phyloP scores from a whole-genome alignment of 164 flowering plant species.

The Chloranthus sessilifolius region DNA sequence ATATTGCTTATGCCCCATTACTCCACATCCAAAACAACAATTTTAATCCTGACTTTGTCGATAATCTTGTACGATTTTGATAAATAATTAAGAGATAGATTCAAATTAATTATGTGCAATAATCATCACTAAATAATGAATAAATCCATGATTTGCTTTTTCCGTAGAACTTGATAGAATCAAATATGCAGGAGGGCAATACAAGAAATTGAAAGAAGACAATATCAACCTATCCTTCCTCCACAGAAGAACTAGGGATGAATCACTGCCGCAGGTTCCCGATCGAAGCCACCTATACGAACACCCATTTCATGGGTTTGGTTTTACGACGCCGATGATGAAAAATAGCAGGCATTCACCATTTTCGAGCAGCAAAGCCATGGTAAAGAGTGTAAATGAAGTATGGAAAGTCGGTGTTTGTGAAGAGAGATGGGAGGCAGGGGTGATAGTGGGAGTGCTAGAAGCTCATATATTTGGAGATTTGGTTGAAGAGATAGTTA shows the following conservation, averaged over 20 bases:
- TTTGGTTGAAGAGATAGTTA: constrained; percentile 53
- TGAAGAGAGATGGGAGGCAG: constrained; percentile 58
- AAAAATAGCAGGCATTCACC: constrained; percentile 3
- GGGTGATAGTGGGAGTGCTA: constrained; percentile 53
- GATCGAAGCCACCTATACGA: constrained; percentile 5
- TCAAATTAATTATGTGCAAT: too few species aligned
- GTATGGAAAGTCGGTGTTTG: constrained; percentile 48
- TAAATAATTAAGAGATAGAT: too few species aligned
- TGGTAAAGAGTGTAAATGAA: constrained; percentile 52
- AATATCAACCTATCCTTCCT: constrained; percentile 11
- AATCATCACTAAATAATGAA: too few species aligned
- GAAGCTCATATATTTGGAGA: constrained; percentile 54
- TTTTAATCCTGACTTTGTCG: too few species aligned
- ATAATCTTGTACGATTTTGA: too few species aligned
- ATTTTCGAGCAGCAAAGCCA: constrained; percentile 35
- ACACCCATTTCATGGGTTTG: neutral
- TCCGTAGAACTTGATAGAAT: too few species aligned
- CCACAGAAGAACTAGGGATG: constrained; percentile 18
- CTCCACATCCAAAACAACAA: too few species aligned
- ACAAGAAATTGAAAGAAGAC: constrained; percentile 19
- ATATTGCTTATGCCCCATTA: too few species aligned
- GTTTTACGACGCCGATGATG: neutral
- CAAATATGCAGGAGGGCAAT: constrained; percentile 15
- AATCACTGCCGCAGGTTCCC: constrained; percentile 1
- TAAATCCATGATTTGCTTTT: too few species aligned